A percentile compares a stretch with the other conserved stretches of the same genome.
phyloP scores from a whole-genome alignment of 176 grass and related monocot genomes.

The Rhynchospora pubera region DNA sequence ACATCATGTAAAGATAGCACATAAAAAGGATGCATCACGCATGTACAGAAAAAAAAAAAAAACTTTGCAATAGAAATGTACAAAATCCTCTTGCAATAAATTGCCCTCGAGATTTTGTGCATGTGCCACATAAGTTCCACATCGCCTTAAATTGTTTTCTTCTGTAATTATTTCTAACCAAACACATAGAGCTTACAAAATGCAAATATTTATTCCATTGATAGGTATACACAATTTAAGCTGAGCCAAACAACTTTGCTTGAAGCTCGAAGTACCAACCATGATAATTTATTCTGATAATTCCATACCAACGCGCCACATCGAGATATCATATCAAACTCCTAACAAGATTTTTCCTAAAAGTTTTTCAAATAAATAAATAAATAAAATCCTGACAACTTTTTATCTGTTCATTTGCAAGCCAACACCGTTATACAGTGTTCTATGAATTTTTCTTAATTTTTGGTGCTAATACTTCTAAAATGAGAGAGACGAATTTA shows the following conservation, averaged over 20 bases:
- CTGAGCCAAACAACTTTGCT: not conserved
- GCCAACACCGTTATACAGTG: too few relatives aligned
- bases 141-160: not conserved
- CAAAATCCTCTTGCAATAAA: not conserved
- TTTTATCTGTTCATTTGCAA: too few relatives aligned
- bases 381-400: too few relatives aligned
- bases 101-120: not conserved
- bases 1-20: not conserved
- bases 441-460: too few relatives aligned
- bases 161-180: not conserved
- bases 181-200: not conserved
- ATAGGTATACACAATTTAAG: not conserved
- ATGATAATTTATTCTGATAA: too few relatives aligned
- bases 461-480: too few relatives aligned
- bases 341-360: too few relatives aligned
- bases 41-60: not conserved
- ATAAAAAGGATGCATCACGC: not conserved
- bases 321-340: too few relatives aligned
- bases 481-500: too few relatives aligned
- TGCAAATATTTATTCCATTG: not conserved
- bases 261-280: too few relatives aligned
- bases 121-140: not conserved
- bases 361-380: too few relatives aligned
- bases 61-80: not conserved
- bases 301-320: too few relatives aligned